phyloP scores from a whole-genome alignment of 1,284 basidiomycete species.

The Apiotrichum montevideense region DNA sequence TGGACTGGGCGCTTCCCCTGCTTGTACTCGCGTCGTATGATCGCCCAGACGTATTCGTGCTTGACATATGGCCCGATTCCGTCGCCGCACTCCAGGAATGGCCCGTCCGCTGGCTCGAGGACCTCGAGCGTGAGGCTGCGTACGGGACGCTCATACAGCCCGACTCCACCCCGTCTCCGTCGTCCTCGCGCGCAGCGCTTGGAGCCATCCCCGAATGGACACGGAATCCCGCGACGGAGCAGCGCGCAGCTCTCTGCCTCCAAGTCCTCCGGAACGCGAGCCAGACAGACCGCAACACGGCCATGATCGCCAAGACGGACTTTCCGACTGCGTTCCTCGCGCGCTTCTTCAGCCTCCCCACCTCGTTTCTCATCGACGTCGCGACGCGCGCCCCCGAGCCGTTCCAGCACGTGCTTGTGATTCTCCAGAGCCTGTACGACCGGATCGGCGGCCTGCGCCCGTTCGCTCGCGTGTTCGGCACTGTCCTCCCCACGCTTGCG shows the following conservation, averaged over 20 bases:
- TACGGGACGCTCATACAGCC: constrained; percentile 3
- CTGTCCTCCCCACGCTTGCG: constrained; percentile 28
- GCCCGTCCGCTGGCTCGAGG: constrained; percentile 32
- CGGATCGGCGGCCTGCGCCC: constrained; percentile 12
- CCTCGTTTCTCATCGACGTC: constrained; percentile 29
- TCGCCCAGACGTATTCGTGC: constrained; percentile 26
- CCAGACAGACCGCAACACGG: constrained; percentile 21
- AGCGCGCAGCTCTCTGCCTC: constrained; percentile 33
- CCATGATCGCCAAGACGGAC: not conserved
- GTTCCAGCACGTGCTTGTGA: constrained; percentile 31
- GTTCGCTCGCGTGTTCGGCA: constrained; percentile 14
- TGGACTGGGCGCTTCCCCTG: constrained; percentile 41
- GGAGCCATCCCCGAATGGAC: constrained; percentile 30
- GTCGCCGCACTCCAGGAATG: constrained; percentile 28
- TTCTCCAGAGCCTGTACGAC: constrained; percentile 27
- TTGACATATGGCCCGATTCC: constrained; percentile 33
- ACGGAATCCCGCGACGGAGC: constrained; percentile 19
- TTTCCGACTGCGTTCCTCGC: constrained; percentile 17
- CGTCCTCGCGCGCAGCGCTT: constrained; percentile 12
- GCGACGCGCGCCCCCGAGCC: constrained; percentile 30
- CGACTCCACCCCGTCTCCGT: not conserved
- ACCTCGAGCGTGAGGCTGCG: constrained; percentile 32
- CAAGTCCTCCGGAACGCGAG: constrained; percentile 39
- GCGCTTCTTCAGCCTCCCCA: constrained; percentile 34
- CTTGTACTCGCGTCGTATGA: constrained; percentile 36